Evolutionary conservation across 139 green algal genomes (phyloP).

Genomic region (Monoraphidium neglectum): DNA sequence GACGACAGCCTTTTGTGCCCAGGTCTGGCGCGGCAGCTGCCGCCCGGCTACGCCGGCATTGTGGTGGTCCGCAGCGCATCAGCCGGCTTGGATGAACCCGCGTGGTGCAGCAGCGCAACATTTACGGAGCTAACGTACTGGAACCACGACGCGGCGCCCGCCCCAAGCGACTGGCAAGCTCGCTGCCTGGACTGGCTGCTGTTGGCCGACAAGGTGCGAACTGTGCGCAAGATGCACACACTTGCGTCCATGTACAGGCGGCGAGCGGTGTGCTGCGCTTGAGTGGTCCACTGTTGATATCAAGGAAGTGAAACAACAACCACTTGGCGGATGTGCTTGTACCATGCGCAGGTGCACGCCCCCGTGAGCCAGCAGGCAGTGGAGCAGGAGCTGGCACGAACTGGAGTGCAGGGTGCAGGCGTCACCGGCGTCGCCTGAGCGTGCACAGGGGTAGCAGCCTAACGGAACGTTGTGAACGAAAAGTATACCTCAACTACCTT

Average conservation of each 20-base stretch:
- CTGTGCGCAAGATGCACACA: not conserved
- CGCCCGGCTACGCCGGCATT: constrained; percentile 33
- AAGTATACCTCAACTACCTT: too few species aligned
- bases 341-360: not conserved
- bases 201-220: constrained; percentile 25
- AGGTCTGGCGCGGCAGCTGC: constrained; percentile 32
- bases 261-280: not conserved
- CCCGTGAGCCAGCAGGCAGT: not conserved
- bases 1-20: not conserved
- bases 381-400: not conserved
- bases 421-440: too few species aligned
- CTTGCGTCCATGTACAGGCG: not conserved
- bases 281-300: too few species aligned
- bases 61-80: constrained; percentile 22
- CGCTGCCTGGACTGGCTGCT: constrained; percentile 41
- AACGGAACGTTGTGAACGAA: too few species aligned
- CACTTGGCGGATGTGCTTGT: not conserved
- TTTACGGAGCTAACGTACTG: constrained; percentile 30
- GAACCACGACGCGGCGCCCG: constrained; percentile 40
- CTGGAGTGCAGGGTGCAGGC: not conserved
- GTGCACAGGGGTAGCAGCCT: too few species aligned
- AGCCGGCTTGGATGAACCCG: not conserved
- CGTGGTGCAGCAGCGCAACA: constrained; percentile 10
- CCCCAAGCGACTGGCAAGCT: constrained; percentile 29
- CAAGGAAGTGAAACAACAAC: too few species aligned